These are phyloP conservation scores for Kluyveromyces starmeri DNA, from an alignment of 805 yeast species.

Conservation along the genomic window DNA sequence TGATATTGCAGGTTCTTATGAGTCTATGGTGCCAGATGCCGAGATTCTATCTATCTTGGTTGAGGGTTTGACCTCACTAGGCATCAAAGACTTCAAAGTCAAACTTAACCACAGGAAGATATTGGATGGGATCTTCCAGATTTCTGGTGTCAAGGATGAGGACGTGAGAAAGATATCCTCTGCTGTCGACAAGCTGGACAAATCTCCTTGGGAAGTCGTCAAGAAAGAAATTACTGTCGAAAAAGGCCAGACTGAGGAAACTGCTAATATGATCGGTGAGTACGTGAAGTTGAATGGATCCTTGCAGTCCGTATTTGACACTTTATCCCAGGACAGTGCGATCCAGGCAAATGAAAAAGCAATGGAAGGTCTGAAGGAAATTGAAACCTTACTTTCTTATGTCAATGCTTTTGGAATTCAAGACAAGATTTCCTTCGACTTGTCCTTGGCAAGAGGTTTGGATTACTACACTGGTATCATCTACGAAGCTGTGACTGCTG, in stretches of 20 bases:
- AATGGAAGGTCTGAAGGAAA: slow-evolving; percentile 70
- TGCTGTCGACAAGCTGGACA: slow-evolving; percentile 95
- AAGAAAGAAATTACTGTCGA: slow-evolving; percentile 87
- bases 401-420: slow-evolving; percentile 76
- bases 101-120: slow-evolving; percentile 94
- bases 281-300: slow-evolving; percentile 81
- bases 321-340: slow-evolving; percentile 47
- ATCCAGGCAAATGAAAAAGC: slow-evolving; percentile 65
- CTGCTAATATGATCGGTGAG: slow-evolving; percentile 88
- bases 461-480: slow-evolving; percentile 97
- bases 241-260: slow-evolving; percentile 82
- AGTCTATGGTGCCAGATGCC: slow-evolving; percentile 93
- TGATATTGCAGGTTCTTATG: slow-evolving; percentile 91
- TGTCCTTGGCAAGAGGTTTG: slow-evolving; percentile 93
- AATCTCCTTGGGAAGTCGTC: slow-evolving; percentile 91
- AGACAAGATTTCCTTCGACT: slow-evolving; percentile 67
- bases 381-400: slow-evolving; percentile 64
- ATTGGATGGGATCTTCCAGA: slow-evolving; percentile 89
- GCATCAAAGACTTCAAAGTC: slow-evolving; percentile 81
- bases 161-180: slow-evolving; percentile 90
- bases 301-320: slow-evolving; percentile 50
- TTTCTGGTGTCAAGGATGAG: slow-evolving; percentile 88
- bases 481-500: slow-evolving; percentile 91
- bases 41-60: slow-evolving; percentile 75
- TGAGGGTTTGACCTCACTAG: slow-evolving; percentile 77